These are phyloP conservation scores for Apodospora peruviana DNA, from an alignment of 495 filamentous ascomycete species.

Conservation along the genomic window DNA sequence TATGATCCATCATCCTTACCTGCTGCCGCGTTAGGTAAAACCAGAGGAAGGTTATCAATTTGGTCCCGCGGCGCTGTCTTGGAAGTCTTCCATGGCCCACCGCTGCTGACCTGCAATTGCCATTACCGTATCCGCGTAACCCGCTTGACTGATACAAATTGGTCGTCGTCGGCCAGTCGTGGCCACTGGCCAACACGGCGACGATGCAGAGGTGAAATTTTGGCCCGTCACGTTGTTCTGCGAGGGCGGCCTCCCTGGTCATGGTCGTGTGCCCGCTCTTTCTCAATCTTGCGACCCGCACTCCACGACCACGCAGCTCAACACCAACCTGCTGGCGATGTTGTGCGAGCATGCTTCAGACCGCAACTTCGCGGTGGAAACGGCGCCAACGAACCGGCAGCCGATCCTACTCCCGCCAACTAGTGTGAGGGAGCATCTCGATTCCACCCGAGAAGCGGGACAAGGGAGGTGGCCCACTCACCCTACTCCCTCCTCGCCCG, in stretches of 20 bases:
- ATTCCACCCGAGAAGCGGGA: slow-evolving; percentile 6
- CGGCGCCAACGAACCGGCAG: slow-evolving; percentile 4
- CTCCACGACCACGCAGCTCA: neutral
- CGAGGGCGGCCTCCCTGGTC: neutral
- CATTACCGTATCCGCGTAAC: neutral
- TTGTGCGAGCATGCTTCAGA: slow-evolving; percentile 6
- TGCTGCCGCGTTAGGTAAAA: too few species aligned
- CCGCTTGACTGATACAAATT: neutral
- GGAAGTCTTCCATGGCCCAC: too few species aligned
- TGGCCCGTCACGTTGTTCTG: neutral
- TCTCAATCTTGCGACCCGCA: too few species aligned
- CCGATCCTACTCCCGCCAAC: neutral
- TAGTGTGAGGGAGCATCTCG: neutral
- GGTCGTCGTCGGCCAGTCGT: neutral
- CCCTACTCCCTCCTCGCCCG: too few species aligned
- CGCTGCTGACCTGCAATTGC: too few species aligned
- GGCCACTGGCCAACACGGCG: neutral
- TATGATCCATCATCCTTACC: too few species aligned
- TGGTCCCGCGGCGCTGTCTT: too few species aligned
- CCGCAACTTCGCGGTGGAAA: slow-evolving; percentile 17
- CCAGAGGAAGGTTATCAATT: too few species aligned
- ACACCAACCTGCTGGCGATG: neutral
- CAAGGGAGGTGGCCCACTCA: slow-evolving; percentile 1
- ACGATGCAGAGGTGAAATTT: neutral
- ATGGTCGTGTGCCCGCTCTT: neutral